phyloP scores from a whole-genome alignment of 441 rosid species.

The Heliophila coronopifolia region DNA sequence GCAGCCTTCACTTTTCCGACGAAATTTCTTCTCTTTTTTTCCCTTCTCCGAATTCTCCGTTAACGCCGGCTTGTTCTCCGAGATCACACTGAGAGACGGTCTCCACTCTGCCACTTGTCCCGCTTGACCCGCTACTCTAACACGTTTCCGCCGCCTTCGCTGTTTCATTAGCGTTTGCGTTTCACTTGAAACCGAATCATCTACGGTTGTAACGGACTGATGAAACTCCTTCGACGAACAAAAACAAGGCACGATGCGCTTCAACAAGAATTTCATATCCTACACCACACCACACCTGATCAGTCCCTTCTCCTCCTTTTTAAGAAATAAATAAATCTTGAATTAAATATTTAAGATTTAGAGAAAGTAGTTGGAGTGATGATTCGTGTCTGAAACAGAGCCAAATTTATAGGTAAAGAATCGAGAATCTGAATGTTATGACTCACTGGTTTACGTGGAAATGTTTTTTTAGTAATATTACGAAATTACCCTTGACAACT shows the following conservation, averaged over 20 bases:
- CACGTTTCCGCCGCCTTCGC: constrained; percentile 30
- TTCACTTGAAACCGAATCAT: constrained; percentile 26
- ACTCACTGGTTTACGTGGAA: no score
- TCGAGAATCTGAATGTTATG: no score
- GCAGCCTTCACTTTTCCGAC: constrained; percentile 29
- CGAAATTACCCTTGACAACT: no score
- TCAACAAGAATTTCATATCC: constrained; percentile 27
- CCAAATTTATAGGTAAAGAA: no score
- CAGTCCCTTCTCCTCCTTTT: background rate
- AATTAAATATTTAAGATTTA: no score
- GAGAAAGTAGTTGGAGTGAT: no score
- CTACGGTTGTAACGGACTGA: constrained; percentile 7
- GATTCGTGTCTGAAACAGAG: no score
- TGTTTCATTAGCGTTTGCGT: constrained; percentile 26
- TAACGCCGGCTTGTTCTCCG: constrained; percentile 40
- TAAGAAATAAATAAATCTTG: no score
- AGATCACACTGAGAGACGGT: constrained; percentile 51
- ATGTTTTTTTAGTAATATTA: no score
- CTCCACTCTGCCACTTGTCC: constrained; percentile 39
- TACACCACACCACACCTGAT: constrained; percentile 10
- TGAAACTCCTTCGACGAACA: constrained; percentile 12
- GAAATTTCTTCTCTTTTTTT: constrained; percentile 27
- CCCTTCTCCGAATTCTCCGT: constrained; percentile 15
- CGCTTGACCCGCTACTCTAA: constrained; percentile 30
- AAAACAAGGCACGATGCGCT: constrained; percentile 31